Evolutionary conservation across 306 rosid genomes (phyloP), one percentile per base, ranked within the genome.

Genomic region (Cyclanthera cordifolia): DNA sequence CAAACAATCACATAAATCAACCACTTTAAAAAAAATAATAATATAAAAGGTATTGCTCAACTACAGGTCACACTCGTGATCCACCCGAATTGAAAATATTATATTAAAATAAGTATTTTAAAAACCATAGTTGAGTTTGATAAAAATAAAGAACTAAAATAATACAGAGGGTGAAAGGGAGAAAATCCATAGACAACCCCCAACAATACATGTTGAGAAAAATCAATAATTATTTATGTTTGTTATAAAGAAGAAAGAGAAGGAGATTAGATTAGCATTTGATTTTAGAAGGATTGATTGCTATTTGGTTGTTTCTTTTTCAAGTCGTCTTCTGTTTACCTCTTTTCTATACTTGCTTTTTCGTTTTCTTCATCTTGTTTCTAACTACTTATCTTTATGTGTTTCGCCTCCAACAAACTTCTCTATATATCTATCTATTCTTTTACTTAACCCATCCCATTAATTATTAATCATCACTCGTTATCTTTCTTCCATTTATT

Each of bases 331-430:
- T 68, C n/a, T 68, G 57, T 68, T 50, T 68, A 47, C 72, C 72
- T 68, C 50, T 48, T 68, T n/a, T 48, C 27, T 27, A 6, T 50
- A 68, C 72, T 68, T 68, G 59, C 58, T 28, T 30, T 30, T 68
- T 68, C 72, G 72, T 68, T 68, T 68, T 61, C 59, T 68, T 68
- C 27, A 50, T 68, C 17, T 68, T 68, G 72, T 68, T 68, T 17
- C 17, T 11, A 25, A 68, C 17, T 50, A 46, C 58, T 68, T 50
- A 68, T 48, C 72, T 24, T 30, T 48, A 47, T 68, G 57, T 48
- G 72, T 50, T 50, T 68, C 45, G 19, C n/a, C 57, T 8, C 14
- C 45, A 25, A 48, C 16, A 61, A 39, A 4, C 68, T 61, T 61
- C 68, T 20, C 23, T 34, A 8, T 27, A 49, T 49, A 49, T 51